These are phyloP conservation scores for Fraxinus albicans DNA, from an alignment of 305 asterid genomes.

Conservation along the genomic window DNA sequence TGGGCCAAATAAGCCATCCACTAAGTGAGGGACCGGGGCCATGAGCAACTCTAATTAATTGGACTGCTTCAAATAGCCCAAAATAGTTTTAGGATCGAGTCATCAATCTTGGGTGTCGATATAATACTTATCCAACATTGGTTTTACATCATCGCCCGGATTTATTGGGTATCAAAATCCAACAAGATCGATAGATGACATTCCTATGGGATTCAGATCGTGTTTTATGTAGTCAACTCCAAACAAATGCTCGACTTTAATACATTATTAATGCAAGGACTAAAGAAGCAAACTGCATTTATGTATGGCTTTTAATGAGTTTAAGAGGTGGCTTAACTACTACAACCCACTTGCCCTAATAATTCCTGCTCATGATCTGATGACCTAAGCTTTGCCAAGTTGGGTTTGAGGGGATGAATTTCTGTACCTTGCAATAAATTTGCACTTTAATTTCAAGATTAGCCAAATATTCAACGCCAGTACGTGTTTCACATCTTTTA, in stretches of 20 bases:
- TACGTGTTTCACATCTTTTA: neutral
- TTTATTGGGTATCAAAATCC: too few relatives aligned
- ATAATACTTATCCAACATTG: too few relatives aligned
- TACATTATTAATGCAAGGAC: neutral
- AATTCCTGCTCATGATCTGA: neutral
- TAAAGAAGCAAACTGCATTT: neutral
- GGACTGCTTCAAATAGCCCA: too few relatives aligned
- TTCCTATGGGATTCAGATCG: neutral
- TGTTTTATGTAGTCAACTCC: neutral
- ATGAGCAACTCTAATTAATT: too few relatives aligned
- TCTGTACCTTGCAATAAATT: conserved; percentile 4
- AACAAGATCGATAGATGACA: neutral
- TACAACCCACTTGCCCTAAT: conserved; percentile 17
- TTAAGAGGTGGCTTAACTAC: neutral
- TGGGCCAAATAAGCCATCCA: too few relatives aligned
- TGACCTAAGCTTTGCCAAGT: conserved; percentile 17
- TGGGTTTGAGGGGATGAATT: conserved; percentile 20
- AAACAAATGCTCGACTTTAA: neutral
- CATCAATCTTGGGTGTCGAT: too few relatives aligned
- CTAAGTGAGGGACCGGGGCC: too few relatives aligned
- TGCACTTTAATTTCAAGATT: conserved; percentile 21
- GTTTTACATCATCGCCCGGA: too few relatives aligned
- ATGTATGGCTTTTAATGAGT: neutral
- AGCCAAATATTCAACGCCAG: conserved; percentile 6
- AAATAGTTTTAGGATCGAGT: too few relatives aligned